These are phyloP conservation scores for Lactifluus pinguis DNA, from an alignment of 768 basidiomycete genomes.

Conservation along the genomic window DNA sequence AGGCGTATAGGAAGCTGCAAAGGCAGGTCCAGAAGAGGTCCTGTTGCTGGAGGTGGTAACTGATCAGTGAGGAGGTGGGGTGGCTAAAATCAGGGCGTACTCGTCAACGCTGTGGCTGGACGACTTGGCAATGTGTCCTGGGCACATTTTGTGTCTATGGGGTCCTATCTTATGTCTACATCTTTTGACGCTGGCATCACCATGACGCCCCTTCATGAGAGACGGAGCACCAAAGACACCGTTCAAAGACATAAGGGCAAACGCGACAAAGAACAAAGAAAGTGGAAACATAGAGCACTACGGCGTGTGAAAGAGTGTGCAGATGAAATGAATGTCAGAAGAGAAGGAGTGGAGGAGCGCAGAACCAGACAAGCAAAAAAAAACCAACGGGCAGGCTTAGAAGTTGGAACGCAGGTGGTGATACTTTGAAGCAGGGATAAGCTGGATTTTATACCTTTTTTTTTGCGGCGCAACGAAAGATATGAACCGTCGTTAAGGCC, in stretches of 20 bases:
- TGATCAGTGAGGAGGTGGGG: too few species aligned
- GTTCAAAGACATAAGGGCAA: conserved; percentile 12
- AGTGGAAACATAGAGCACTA: conserved; percentile 21
- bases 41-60: too few species aligned
- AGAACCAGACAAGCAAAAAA: conserved; percentile 22
- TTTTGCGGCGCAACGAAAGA: background rate
- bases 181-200: conserved; percentile 6
- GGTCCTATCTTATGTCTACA: conserved; percentile 22
- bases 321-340: conserved; percentile 14
- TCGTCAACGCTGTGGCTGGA: too few species aligned
- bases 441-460: background rate
- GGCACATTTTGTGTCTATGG: background rate
- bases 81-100: too few species aligned
- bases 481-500: background rate
- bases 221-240: conserved; percentile 11
- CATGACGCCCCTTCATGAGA: background rate
- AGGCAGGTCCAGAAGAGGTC: too few species aligned
- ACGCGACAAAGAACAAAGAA: conserved; percentile 22
- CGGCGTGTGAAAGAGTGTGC: conserved; percentile 15
- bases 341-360: conserved; percentile 17
- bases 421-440: background rate
- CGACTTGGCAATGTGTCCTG: too few species aligned
- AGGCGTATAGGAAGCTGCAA: background rate
- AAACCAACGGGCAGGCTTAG: conserved; percentile 5
- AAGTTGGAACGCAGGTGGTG: conserved; percentile 20